Base-by-base conservation (phyloP, 306 rosid species). In the Heteromeles arbutifolia region DNA sequence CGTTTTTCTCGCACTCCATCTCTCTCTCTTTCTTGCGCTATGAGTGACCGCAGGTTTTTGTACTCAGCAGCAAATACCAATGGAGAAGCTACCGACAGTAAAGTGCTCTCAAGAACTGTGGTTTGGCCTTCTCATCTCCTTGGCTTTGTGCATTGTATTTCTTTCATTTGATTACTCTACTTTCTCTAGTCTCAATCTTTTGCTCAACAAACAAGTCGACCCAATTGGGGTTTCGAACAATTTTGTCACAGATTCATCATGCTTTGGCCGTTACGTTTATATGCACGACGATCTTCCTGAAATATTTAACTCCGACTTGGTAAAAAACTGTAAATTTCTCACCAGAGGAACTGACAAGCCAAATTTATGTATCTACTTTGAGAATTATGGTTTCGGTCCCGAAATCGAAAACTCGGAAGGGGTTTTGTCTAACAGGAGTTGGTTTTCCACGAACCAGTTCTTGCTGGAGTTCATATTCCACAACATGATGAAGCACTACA, bases 371-470 rank as follows among this genome's bases (percentile, higher is more conserved):
- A 88, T 90, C 0, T 95, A 80, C 83, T 68, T 90, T 66, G 77
- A 41, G 43, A 95, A 92, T 80, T 41, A 21, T 7, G 98, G 98
- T 31, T 75, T 92, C 11, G 98, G 98, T 5, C 88, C 93, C 3
- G 19, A 39, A 22, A 75, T 90, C 54, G 37, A 68, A 1, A 67
- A 85, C 54, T 25, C 85, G 59, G 65, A 29, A 45, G 87, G 82
- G 19, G 67, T 86, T 82, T 75, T 93, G 29, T 66, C 83, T 5
- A 83, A 81, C 74, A 18, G n/a, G 25, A 84, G 79, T 56, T 92
- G 97, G 91, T 90, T 84, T 83, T 85, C 77, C 41, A 95, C 98
- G 3, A 92, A 92, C 79, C 98, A 92, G 70, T 95, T 92, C 79
- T 45, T 82, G 74, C 43, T 95, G n/a, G 97, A 95, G 58, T 84